Evolutionary conservation across 257 asterid species (phyloP).

Genomic region (Primulina huaijiensis): DNA sequence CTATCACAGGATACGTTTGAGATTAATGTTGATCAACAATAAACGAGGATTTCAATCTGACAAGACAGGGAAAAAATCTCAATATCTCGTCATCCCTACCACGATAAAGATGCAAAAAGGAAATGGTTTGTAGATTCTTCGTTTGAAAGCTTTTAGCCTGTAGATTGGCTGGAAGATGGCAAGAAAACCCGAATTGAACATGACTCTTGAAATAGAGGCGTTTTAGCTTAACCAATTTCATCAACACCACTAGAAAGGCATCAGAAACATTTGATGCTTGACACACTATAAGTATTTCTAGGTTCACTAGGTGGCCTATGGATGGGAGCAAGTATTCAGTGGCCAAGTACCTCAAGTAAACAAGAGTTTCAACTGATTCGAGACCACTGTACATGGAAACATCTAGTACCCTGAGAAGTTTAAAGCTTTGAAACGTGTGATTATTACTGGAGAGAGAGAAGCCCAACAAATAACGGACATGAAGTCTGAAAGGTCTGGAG

Average conservation of each 20-base stretch:
- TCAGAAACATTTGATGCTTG: too few species aligned
- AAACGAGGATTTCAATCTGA: slow-evolving; percentile 13
- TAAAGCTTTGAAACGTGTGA: slow-evolving; percentile 22
- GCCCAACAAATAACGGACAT: slow-evolving; percentile 20
- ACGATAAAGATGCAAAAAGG: neutral
- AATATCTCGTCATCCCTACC: slow-evolving; percentile 3
- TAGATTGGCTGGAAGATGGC: neutral
- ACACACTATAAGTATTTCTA: slow-evolving; percentile 22
- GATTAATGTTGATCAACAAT: neutral
- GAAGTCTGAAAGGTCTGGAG: slow-evolving; percentile 20
- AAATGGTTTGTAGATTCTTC: slow-evolving; percentile 12
- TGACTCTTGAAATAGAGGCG: neutral
- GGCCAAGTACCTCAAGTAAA: slow-evolving; percentile 28
- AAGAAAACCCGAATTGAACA: too few species aligned
- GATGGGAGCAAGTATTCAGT: slow-evolving; percentile 15
- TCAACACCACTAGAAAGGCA: neutral
- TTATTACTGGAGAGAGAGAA: slow-evolving; percentile 12
- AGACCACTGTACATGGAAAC: neutral
- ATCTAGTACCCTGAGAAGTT: slow-evolving; percentile 21
- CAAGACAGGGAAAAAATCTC: slow-evolving; percentile 21
- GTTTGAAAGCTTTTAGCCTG: neutral
- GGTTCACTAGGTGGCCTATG: slow-evolving; percentile 21
- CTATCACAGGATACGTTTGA: neutral
- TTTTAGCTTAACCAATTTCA: slow-evolving; percentile 22
- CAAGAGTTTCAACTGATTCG: slow-evolving; percentile 5